These are phyloP conservation scores for Suhomyces atakaporum DNA, from an alignment of 1,139 yeast genomes.

Conservation along the genomic window DNA sequence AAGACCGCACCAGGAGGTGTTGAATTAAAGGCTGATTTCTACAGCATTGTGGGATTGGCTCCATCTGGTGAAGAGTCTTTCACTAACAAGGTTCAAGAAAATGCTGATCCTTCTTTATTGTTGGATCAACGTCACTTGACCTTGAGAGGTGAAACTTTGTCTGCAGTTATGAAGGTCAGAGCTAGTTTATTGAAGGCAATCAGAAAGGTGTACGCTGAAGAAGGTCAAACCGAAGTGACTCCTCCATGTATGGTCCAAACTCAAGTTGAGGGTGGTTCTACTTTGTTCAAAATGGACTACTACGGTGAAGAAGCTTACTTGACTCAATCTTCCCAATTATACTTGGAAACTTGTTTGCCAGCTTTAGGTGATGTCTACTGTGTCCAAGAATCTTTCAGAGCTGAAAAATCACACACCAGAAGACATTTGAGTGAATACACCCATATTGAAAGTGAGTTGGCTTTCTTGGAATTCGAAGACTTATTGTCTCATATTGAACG, in stretches of 20 bases:
- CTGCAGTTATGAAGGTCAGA: slow-evolving; percentile 96
- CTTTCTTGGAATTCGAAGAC: slow-evolving; percentile 84
- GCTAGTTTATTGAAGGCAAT: slow-evolving; percentile 72
- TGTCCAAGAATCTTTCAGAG: slow-evolving; percentile 98
- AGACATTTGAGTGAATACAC: slow-evolving; percentile 97
- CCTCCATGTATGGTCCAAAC: slow-evolving; percentile 99
- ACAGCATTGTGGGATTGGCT: slow-evolving; percentile 85
- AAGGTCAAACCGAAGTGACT: slow-evolving; percentile 83
- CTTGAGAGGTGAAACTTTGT: slow-evolving; percentile 90
- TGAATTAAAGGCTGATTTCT: slow-evolving; percentile 88
- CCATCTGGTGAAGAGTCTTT: slow-evolving; percentile 96
- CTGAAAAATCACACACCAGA: slow-evolving; percentile 98
- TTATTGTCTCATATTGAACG: slow-evolving; percentile 82
- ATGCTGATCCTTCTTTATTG: slow-evolving; percentile 88
- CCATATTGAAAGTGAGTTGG: slow-evolving; percentile 93
- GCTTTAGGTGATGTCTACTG: slow-evolving; percentile 96
- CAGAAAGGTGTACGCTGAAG: slow-evolving; percentile 76
- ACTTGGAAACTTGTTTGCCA: slow-evolving; percentile 94
- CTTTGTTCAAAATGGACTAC: slow-evolving; percentile 88
- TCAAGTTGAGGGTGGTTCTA: slow-evolving; percentile 99
- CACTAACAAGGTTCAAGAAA: slow-evolving; percentile 90
- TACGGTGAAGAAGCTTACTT: slow-evolving; percentile 96
- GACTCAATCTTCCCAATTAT: slow-evolving; percentile 96
- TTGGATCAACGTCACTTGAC: slow-evolving; percentile 95
- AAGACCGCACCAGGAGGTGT: slow-evolving; percentile 98